Evolutionary conservation across 2,329 filamentous ascomycete genomes (phyloP).

Genomic region (Xylaria sp.): DNA sequence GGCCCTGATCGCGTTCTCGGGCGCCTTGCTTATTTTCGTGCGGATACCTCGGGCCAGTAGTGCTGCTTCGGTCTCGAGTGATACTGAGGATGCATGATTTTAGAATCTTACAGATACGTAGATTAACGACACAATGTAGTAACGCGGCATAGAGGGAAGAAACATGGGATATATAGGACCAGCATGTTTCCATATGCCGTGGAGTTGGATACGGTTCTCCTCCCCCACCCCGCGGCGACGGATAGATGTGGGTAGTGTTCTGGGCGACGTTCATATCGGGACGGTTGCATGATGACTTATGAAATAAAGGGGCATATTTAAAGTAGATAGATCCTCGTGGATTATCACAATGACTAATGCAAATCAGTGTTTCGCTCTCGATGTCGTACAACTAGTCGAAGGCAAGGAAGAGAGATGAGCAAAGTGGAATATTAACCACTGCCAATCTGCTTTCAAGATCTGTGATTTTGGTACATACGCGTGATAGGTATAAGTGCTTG

Average conservation of each 20-base stretch:
- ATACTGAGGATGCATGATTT: constrained; percentile 25
- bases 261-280: constrained; percentile 6
- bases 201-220: neutral
- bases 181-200: neutral
- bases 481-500: no score
- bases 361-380: neutral
- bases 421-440: neutral
- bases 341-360: neutral
- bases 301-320: neutral
- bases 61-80: constrained; percentile 1
- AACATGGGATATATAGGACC: constrained; percentile 16
- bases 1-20: constrained; percentile 35
- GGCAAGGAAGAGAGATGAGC: neutral
- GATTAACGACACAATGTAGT: neutral
- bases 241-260: constrained; percentile 1
- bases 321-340: neutral
- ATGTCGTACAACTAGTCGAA: neutral
- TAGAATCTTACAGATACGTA: neutral
- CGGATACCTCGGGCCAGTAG: constrained; percentile 35
- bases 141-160: neutral
- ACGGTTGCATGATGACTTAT: neutral
- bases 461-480: neutral
- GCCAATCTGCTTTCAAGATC: neutral
- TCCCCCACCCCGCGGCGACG: neutral
- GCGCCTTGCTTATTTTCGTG: constrained; percentile 40